Base-by-base conservation (phyloP, 2,329 filamentous ascomycete genomes). In the Mollisiaceae sp. region DNA sequence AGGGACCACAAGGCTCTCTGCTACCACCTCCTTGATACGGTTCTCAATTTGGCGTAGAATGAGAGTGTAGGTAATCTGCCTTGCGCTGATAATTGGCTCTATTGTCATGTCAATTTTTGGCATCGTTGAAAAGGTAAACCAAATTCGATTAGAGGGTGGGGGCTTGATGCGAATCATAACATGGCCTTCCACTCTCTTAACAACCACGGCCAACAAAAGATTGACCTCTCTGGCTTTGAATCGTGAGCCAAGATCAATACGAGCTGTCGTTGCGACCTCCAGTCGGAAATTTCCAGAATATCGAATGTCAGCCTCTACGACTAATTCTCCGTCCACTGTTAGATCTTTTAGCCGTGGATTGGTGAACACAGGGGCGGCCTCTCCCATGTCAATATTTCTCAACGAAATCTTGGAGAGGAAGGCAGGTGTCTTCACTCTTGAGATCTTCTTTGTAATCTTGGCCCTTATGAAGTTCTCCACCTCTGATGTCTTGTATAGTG, bases 371-470 rank as follows among this genome's bases (percentile, higher is more conserved):
- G 95, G 95, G 1, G 93, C 91, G 0, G 92, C 87, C 70, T 95
- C 91, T 4, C 95, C 95, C 69, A 94, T 91, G 73, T 96, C 87
- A 61, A 99, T 93, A 60, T 88, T 89, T 70, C 90, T 90, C 54
- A 98, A 86, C n/a, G 86, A 85, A 65, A 99, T 90, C 70, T 90
- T 90, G 20, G 92, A 93, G 64, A 99, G 89, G 73, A 98, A 97
- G 1, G 90, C 89, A 0, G 95, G 95, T 71, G 94, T 94, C 73
- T 96, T 95, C 32, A 97, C 94, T 39, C 95, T 88, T 0, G 94
- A 89, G 63, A 99, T 97, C 81, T 99, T 99, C 80, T 97, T 97
- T 24, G 92, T 93, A 68, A 99, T 91, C 79, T 97, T 97, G 65
- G 88, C 87, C 66, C 90, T 86, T 60, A 99, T 87, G 64, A 92